Evolutionary conservation across 2,329 filamentous ascomycete genomes (phyloP).

Genomic region (Ceratocystis ficicola): DNA sequence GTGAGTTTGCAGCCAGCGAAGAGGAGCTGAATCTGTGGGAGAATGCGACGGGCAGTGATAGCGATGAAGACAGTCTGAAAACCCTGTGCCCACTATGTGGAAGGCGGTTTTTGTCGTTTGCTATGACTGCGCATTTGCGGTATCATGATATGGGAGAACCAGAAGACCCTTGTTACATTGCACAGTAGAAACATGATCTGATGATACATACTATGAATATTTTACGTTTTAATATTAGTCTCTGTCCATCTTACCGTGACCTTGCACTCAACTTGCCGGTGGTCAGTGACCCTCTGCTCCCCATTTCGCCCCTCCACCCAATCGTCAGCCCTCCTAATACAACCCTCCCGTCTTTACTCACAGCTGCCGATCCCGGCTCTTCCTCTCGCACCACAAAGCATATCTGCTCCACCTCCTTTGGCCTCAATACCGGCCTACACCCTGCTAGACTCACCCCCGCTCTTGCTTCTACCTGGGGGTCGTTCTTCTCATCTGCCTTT

Average conservation of each 20-base stretch:
- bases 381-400: slow-evolving; percentile 49
- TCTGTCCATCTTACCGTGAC: slow-evolving; percentile 17
- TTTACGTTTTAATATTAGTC: neutral
- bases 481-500: neutral
- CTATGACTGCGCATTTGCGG: slow-evolving; percentile 44
- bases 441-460: slow-evolving; percentile 22
- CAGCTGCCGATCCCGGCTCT: slow-evolving; percentile 27
- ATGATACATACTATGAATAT: neutral
- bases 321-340: slow-evolving; percentile 72
- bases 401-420: slow-evolving; percentile 53
- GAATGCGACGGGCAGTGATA: slow-evolving; percentile 26
- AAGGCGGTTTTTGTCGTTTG: slow-evolving; percentile 44
- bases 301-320: slow-evolving; percentile 82
- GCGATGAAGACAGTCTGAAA: slow-evolving; percentile 27
- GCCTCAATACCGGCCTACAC: slow-evolving; percentile 44
- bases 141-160: slow-evolving; percentile 35
- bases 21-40: slow-evolving; percentile 27
- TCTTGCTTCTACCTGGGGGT: neutral
- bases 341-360: slow-evolving; percentile 44
- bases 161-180: neutral
- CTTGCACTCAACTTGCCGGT: slow-evolving; percentile 66
- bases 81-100: slow-evolving; percentile 39
- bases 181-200: neutral
- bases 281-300: slow-evolving; percentile 72
- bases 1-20: slow-evolving; percentile 26